phyloP scores from a whole-genome alignment of 1,139 yeast species.

The Arxiozyma bovina region DNA sequence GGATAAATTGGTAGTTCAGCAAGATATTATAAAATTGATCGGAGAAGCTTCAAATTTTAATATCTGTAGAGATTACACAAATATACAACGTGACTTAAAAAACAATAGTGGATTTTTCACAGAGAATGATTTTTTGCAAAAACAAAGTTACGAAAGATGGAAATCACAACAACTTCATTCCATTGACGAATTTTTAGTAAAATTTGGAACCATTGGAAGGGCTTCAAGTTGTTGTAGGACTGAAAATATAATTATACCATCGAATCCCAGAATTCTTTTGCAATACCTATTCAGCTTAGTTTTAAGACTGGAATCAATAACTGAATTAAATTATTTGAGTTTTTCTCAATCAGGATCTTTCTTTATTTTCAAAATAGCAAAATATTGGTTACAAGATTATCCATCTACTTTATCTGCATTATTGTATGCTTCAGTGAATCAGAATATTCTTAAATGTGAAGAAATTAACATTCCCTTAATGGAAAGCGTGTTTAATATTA shows the following conservation, averaged over 20 bases:
- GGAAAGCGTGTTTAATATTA: conserved; percentile 23
- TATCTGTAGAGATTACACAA: conserved; percentile 23
- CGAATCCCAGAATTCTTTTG: conserved; percentile 33
- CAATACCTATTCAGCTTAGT: conserved; percentile 30
- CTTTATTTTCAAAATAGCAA: conserved; percentile 40
- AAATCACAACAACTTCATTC: conserved; percentile 38
- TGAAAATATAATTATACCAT: conserved; percentile 36
- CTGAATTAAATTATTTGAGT: conserved; percentile 27
- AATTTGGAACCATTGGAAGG: conserved; percentile 30
- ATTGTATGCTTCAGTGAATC: conserved; percentile 46
- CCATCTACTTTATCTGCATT: conserved; percentile 44
- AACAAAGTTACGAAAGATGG: conserved; percentile 44
- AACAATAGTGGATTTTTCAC: conserved; percentile 38
- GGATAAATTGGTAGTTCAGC: conserved; percentile 39
- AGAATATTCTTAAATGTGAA: conserved; percentile 33
- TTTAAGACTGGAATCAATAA: conserved; percentile 28
- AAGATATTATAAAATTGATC: conserved; percentile 36
- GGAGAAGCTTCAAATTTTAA: conserved; percentile 39
- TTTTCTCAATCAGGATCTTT: conserved; percentile 34
- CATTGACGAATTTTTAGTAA: conserved; percentile 35
- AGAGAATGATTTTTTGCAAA: conserved; percentile 38
- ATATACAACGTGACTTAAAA: conserved; percentile 33
- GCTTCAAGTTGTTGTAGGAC: conserved; percentile 23
- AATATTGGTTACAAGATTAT: conserved; percentile 52
- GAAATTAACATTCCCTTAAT: conserved; percentile 27